phyloP scores from a whole-genome alignment of 2,329 filamentous ascomycete species.

The Drechslerella dactyloides region DNA sequence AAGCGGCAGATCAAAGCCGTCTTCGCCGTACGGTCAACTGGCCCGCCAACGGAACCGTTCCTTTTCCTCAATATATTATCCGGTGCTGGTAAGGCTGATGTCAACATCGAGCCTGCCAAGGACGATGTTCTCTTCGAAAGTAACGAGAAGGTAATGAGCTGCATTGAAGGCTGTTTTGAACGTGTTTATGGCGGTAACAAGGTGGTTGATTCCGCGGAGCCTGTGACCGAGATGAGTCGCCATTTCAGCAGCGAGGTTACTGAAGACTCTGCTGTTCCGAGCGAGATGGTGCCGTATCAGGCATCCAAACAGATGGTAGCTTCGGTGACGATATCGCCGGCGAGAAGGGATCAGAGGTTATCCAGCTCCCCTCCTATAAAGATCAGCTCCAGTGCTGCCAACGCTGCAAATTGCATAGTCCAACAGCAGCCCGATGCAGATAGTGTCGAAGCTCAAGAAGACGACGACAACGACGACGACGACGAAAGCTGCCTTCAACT shows the following conservation, averaged over 20 bases:
- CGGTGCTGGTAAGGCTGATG: constrained; percentile 61
- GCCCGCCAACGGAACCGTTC: constrained; percentile 61
- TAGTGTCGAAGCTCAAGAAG: no score
- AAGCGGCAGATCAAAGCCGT: constrained; percentile 29
- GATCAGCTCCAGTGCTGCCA: constrained; percentile 18
- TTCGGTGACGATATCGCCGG: background rate
- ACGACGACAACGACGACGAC: background rate
- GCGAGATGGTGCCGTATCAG: constrained; percentile 1
- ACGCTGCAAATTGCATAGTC: background rate
- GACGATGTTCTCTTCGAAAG: constrained; percentile 64
- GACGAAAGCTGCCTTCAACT: background rate
- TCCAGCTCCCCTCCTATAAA: constrained; percentile 31
- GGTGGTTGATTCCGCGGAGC: background rate
- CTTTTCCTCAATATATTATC: constrained; percentile 62
- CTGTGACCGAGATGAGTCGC: background rate
- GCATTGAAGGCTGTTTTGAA: constrained; percentile 20
- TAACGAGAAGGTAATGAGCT: constrained; percentile 49
- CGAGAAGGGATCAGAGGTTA: background rate
- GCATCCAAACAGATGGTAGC: background rate
- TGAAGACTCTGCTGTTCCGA: constrained; percentile 16
- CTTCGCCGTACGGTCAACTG: constrained; percentile 17
- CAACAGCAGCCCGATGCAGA: background rate
- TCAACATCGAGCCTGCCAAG: constrained; percentile 64
- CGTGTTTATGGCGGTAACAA: constrained; percentile 2
- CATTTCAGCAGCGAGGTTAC: constrained; percentile 35